Percentiles rank a stretch among this genome's conserved stretches.
phyloP scores from a whole-genome alignment of 192 early-diverging fungal genomes.

The Neocallimastix lanati region DNA sequence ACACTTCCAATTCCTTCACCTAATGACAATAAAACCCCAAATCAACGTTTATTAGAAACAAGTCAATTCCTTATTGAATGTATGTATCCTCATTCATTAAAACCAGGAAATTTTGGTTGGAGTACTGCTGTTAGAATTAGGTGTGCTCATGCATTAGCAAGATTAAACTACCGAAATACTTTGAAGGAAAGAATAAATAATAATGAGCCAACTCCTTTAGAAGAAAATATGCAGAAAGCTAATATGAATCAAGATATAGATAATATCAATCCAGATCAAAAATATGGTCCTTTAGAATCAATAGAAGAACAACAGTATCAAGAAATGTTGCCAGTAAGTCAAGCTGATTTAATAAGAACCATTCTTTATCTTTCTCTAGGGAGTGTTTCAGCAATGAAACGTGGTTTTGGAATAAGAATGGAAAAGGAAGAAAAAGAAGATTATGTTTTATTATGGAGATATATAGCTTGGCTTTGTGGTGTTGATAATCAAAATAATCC shows the following conservation, averaged over 20 bases:
- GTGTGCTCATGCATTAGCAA: not conserved
- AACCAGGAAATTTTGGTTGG: not conserved
- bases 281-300: not conserved
- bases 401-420: not conserved
- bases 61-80: not conserved
- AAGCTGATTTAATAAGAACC: not conserved
- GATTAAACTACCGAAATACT: not conserved
- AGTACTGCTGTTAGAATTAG: not conserved
- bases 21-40: not conserved
- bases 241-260: not conserved
- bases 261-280: not conserved
- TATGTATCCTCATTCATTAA: not conserved
- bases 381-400: not conserved
- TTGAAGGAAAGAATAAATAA: not conserved
- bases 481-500: not conserved
- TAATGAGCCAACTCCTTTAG: not conserved
- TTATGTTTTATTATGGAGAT: not conserved
- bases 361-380: not conserved
- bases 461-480: not conserved
- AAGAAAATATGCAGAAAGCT: not conserved
- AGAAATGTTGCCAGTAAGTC: not conserved
- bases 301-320: not conserved
- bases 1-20: not conserved
- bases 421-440: not conserved
- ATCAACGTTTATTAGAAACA: not conserved